Evolutionary conservation across 164 flowering plant genomes (phyloP).

Genomic region (Annona squamosa): DNA sequence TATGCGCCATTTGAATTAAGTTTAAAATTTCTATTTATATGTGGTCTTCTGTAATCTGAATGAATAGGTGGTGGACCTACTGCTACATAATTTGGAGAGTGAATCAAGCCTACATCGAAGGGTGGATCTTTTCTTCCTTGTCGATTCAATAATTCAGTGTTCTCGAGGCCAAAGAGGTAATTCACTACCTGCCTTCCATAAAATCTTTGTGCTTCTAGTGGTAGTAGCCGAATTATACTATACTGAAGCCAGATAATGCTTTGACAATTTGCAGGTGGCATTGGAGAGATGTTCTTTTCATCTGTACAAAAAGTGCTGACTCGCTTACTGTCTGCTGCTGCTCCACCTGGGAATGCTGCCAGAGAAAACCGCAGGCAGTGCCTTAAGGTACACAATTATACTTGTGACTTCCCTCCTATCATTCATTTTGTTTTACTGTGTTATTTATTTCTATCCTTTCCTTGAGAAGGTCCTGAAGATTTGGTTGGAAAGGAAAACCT

Average conservation of each 20-base stretch:
- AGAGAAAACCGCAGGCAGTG: slow-evolving; percentile 91
- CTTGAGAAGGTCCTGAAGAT: slow-evolving; percentile 71
- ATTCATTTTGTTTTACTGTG: neutral
- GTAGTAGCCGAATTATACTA: neutral
- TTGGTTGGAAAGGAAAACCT: slow-evolving; percentile 79
- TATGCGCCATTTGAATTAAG: neutral
- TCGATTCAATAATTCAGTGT: slow-evolving; percentile 86
- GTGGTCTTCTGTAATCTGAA: neutral
- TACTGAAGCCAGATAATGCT: neutral
- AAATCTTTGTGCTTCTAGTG: neutral
- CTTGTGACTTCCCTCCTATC: slow-evolving; percentile 1
- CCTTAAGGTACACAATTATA: slow-evolving; percentile 54
- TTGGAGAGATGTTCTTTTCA: slow-evolving; percentile 58
- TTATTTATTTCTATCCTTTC: slow-evolving; percentile 2
- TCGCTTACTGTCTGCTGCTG: slow-evolving; percentile 81
- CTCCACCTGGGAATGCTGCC: slow-evolving; percentile 74
- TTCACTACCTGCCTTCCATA: neutral
- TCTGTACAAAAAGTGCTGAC: slow-evolving; percentile 69
- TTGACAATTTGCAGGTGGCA: slow-evolving; percentile 43
- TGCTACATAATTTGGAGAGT: slow-evolving; percentile 53
- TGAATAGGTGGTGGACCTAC: slow-evolving; percentile 66
- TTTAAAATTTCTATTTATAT: neutral
- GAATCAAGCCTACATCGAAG: slow-evolving; percentile 64
- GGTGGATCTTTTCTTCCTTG: slow-evolving; percentile 90
- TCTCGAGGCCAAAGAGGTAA: slow-evolving; percentile 82